phyloP scores from a whole-genome alignment of 2,329 filamentous ascomycete genomes.

The Diaporthe velutina region DNA sequence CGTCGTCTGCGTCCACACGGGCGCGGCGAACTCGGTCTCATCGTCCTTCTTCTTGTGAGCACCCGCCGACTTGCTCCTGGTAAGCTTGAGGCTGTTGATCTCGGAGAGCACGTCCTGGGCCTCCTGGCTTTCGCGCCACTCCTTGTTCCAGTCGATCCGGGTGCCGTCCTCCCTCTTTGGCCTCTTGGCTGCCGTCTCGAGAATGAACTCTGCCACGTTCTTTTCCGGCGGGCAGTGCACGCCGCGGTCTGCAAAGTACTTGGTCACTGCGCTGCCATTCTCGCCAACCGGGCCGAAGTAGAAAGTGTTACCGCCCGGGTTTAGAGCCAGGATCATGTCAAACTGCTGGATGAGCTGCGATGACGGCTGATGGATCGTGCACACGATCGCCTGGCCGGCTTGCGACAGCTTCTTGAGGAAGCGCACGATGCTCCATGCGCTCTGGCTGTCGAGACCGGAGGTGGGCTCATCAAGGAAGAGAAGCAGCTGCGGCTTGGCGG shows the following conservation, averaged over 20 bases:
- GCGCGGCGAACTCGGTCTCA: constrained; percentile 70
- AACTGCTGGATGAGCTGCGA: constrained; percentile 59
- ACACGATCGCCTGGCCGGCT: constrained; percentile 57
- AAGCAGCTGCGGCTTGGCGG: constrained; percentile 77
- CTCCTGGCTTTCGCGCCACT: constrained; percentile 53
- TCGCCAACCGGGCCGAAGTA: constrained; percentile 81
- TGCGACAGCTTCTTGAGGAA: constrained; percentile 74
- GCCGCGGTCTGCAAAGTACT: constrained; percentile 72
- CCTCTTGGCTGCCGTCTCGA: constrained; percentile 53
- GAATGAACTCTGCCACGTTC: constrained; percentile 77
- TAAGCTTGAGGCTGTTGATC: constrained; percentile 57
- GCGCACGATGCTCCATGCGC: constrained; percentile 79
- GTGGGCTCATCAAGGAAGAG: constrained; percentile 84
- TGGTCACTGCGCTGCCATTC: constrained; percentile 66
- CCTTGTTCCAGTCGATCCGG: constrained; percentile 52
- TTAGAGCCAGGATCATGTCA: constrained; percentile 67
- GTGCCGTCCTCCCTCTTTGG: constrained; percentile 61
- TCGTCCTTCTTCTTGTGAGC: constrained; percentile 51
- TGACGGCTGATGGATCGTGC: constrained; percentile 61
- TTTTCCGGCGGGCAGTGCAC: constrained; percentile 60
- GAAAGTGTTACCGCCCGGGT: constrained; percentile 74
- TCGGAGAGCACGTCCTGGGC: constrained; percentile 48
- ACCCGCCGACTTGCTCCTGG: constrained; percentile 58
- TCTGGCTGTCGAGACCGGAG: constrained; percentile 80
- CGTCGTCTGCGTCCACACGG: constrained; percentile 64